Conservation (phyloP, 139 green algal species). For the Micractinium sp. region DNA sequence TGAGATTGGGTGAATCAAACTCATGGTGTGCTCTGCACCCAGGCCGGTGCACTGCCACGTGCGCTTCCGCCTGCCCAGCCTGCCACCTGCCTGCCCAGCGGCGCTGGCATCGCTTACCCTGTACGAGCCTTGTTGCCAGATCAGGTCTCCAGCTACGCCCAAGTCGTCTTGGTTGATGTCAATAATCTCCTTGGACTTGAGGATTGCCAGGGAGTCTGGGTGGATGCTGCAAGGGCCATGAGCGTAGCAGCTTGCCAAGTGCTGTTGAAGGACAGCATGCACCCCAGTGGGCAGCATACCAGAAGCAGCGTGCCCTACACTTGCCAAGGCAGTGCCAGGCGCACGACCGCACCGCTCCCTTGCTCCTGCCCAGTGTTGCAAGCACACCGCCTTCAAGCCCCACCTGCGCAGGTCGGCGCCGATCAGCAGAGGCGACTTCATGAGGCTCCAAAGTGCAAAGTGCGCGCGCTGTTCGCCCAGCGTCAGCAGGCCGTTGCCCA, state of each 20-base stretch:
- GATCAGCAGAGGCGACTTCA: conserved; percentile 75
- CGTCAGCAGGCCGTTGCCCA: conserved; percentile 51
- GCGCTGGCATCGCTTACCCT: conserved; percentile 9
- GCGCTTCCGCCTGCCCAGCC: neutral
- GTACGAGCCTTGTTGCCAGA: conserved; percentile 53
- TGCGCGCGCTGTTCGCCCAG: conserved; percentile 57
- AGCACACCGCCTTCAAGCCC: neutral
- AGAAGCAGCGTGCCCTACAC: conserved; percentile 2
- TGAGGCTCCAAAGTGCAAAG: conserved; percentile 76
- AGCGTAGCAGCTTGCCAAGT: neutral
- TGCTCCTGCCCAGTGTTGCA: no score
- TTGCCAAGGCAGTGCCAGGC: neutral
- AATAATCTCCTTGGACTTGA: conserved; percentile 61
- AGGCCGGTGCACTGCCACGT: neutral
- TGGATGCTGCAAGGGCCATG: conserved; percentile 6
- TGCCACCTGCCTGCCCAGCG: no score
- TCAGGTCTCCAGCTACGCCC: conserved; percentile 67
- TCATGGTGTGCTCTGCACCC: no score
- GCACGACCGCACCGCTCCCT: neutral
- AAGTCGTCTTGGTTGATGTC: conserved; percentile 72
- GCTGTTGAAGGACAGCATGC: neutral
- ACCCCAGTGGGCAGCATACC: neutral
- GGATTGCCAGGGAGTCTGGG: conserved; percentile 36
- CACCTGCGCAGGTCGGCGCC: conserved; percentile 52
- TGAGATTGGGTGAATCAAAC: no score